Evolutionary conservation across 1,139 yeast genomes (phyloP), one percentile per base, ranked within the genome.

Genomic region (Meyerozyma sp.): DNA sequence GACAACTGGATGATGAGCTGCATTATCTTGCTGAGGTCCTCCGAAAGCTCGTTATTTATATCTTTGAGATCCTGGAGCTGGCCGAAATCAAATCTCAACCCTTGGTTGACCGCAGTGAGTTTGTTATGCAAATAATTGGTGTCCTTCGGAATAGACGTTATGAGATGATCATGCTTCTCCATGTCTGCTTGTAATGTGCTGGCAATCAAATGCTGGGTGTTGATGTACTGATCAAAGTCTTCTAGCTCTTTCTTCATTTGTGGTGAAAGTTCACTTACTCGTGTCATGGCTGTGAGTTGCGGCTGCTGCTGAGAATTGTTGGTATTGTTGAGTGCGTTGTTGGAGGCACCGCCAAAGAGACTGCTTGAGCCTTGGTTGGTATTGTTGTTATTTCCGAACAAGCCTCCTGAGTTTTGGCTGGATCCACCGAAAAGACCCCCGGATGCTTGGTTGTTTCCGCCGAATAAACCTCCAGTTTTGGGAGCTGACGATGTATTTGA

Each of bases 101-200:
- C 90, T 59, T 83, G 91, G 45, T 75, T 78, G 9, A 87, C 81
- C 2, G 88, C 77, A 18, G 78, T 67, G 44, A 81, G 71, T 54
- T 82, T 82, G 53, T 82, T 75, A 44, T 75, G 75, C 46, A 93
- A 66, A 53, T 83, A 88, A 51, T 79, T 80, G 34, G 88, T 84
- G 58, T 94, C 98, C 47, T 87, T 77, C 13, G 97, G 96, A 40
- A 93, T 84, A 44, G 95, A 83, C 29, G 77, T 79, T 39, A 93
- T 79, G 40, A 86, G 70, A 45, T 81, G 84, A 42, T 79, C 77
- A 53, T 90, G 96, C 30, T 79, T 79, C 11, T 68, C 68, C 45
- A 77, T 70, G 49, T 82, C 85, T 21, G 82, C 76, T 49, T 82
- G 81, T 47, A 93, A 70, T 40, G 86, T 86, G 39, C 89, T 93